Base-by-base conservation (phyloP, 192 early-diverging fungal species). In the Glomus cerebriforme region DNA sequence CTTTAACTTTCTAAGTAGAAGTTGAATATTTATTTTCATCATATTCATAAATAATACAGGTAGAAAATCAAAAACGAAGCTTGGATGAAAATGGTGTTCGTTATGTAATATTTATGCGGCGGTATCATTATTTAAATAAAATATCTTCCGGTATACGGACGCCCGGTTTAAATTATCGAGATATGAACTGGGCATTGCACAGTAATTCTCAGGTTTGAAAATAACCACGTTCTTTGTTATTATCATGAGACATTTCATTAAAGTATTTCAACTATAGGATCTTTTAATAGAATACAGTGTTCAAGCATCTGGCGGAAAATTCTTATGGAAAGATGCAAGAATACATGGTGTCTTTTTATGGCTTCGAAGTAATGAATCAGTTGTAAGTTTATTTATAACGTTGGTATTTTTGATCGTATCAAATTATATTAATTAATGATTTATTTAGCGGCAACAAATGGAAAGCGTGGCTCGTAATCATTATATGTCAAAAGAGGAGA, bases 381-480 rank as follows among this genome's bases (percentile, higher is more conserved):
- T 97, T 80, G 92, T 93, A 89, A 65, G 84, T 67, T 29, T 8
- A 27, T 71, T 71, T 35, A 13, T 64, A 15, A 64, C 47, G 13
- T 54, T 19, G 0, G 10, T 0, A 10, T 10, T n/a, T 37, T 37
- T 17, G 15, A 29, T 9, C 26, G 35, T 43, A n/a, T 62, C 0
- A 17, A n/a, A 2, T 31, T 54, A 10, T 47, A 6, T 70, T 58
- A 62, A 29, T 66, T 35, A 27, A 3, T 22, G 5, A 7, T 29
- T 26, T 59, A 35, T 79, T 17, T 66, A 89, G 85, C 83, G 87
- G 47, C 85, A 89, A 12, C 89, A 92, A 81, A 86, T 98, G 80
- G 95, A 96, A 78, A 83, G 88, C 39, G 93, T 99, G 80, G 98
- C 97, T 1, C 90, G 95, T 64, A 97, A 95, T 75, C 93, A 93